Evolutionary conservation across 805 yeast genomes (phyloP).

Genomic region (Lipomyces kockii): DNA sequence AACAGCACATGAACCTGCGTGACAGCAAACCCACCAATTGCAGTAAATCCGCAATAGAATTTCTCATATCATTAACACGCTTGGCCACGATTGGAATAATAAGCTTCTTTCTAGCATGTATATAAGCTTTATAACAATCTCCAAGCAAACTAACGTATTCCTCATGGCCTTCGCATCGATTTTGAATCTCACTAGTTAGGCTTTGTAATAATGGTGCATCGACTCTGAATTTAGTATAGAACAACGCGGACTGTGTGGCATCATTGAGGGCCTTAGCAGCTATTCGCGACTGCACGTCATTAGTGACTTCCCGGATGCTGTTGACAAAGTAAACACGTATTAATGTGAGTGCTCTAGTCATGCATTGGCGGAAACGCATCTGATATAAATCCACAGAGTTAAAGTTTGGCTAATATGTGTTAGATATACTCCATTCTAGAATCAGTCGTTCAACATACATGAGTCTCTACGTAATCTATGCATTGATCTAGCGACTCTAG

Average conservation of each 20-base stretch:
- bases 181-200: slow-evolving; percentile 48
- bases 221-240: slow-evolving; percentile 65
- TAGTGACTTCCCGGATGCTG: slow-evolving; percentile 43
- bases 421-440: background rate
- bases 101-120: slow-evolving; percentile 58
- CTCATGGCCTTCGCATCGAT: slow-evolving; percentile 48
- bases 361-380: slow-evolving; percentile 77
- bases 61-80: slow-evolving; percentile 46
- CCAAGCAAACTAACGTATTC: slow-evolving; percentile 70
- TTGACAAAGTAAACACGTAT: slow-evolving; percentile 65
- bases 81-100: slow-evolving; percentile 51
- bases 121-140: slow-evolving; percentile 70
- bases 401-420: slow-evolving; percentile 52
- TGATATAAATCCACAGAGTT: slow-evolving; percentile 72
- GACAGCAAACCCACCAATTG: slow-evolving; percentile 46
- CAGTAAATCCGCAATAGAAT: slow-evolving; percentile 51
- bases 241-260: slow-evolving; percentile 62
- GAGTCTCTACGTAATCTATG: slow-evolving; percentile 59
- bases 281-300: slow-evolving; percentile 35
- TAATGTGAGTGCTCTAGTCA: slow-evolving; percentile 78
- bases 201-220: slow-evolving; percentile 50
- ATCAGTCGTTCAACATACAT: slow-evolving; percentile 38
- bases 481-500: slow-evolving; percentile 68
- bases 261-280: slow-evolving; percentile 44
- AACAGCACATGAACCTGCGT: background rate